These are phyloP conservation scores for Fusarium torreyae DNA, from an alignment of 2,329 filamentous ascomycete genomes.

Conservation along the genomic window DNA sequence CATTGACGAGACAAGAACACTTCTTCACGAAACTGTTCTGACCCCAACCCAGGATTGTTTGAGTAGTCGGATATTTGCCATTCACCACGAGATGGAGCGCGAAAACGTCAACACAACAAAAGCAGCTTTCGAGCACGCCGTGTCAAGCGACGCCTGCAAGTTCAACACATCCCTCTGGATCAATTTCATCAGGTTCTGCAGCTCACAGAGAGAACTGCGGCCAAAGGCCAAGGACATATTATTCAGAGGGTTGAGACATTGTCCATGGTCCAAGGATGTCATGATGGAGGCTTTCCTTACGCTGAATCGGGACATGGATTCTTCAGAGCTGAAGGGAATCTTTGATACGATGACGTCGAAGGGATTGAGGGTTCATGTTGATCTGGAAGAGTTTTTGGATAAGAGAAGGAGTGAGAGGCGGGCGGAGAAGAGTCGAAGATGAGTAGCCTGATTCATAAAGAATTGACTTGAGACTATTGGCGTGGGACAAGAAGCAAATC, in stretches of 20 bases:
- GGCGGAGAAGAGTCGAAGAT: conserved; percentile 17
- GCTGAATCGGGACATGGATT: conserved; percentile 61
- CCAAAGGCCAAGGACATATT: conserved; percentile 64
- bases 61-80: conserved; percentile 64
- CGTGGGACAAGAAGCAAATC: neutral
- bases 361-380: conserved; percentile 66
- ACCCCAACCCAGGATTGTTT: conserved; percentile 58
- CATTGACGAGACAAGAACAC: conserved; percentile 81
- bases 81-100: conserved; percentile 64
- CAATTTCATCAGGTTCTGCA: conserved; percentile 65
- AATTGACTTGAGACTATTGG: neutral
- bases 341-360: conserved; percentile 64
- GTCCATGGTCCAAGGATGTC: conserved; percentile 65
- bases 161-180: conserved; percentile 64
- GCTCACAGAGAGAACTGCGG: conserved; percentile 56
- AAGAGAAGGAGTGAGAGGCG: conserved; percentile 50
- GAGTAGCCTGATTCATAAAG: neutral
- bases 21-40: conserved; percentile 70
- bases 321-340: conserved; percentile 64
- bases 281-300: conserved; percentile 67
- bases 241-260: conserved; percentile 63
- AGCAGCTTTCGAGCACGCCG: conserved; percentile 67
- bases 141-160: conserved; percentile 58
- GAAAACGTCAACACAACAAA: conserved; percentile 66
- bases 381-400: conserved; percentile 65